A percentile compares a stretch with the other conserved stretches of the same genome.
Evolutionary conservation across 106 monocot genomes (phyloP).

Genomic region (Iris macrosiphon): DNA sequence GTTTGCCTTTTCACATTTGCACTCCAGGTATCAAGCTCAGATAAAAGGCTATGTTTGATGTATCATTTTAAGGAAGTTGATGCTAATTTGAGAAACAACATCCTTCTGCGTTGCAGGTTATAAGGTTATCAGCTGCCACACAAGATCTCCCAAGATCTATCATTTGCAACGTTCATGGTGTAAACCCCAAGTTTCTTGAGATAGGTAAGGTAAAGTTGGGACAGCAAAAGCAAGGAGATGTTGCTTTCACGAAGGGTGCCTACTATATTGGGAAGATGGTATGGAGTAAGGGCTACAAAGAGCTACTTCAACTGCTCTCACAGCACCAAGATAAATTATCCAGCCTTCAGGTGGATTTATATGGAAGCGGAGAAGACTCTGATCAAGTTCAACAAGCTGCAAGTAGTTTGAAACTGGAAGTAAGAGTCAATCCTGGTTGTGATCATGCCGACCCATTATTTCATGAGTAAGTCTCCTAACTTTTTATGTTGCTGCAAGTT

Average conservation of each 20-base stretch:
- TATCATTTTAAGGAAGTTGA: too few relatives aligned
- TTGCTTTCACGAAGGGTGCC: conserved; percentile 44
- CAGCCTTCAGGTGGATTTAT: conserved; percentile 60
- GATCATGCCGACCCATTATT: conserved; percentile 76
- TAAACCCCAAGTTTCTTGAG: conserved; percentile 75
- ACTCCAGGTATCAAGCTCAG: too few relatives aligned
- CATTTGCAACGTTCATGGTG: conserved; percentile 83
- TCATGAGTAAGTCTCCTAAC: conserved; percentile 43
- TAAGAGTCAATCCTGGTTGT: conserved; percentile 58
- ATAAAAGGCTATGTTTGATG: too few relatives aligned
- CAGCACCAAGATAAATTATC: conserved; percentile 45
- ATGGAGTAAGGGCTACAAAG: conserved; percentile 81
- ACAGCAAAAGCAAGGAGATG: conserved; percentile 23
- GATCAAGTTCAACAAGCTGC: conserved; percentile 45
- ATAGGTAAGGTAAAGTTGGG: conserved; percentile 46
- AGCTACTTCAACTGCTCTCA: conserved; percentile 50
- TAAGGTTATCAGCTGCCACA: conserved; percentile 79
- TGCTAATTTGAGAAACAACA: too few relatives aligned
- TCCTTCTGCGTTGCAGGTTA: too few relatives aligned
- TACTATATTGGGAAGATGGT: conserved; percentile 92
- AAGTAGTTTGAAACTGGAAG: conserved; percentile 34
- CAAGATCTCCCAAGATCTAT: conserved; percentile 71
- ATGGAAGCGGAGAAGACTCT: conserved; percentile 75
- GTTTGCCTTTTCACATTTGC: too few relatives aligned
- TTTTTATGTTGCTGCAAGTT: too few relatives aligned